phyloP scores from a whole-genome alignment of 2,329 filamentous ascomycete species.

The Cladophialophora immunda region DNA sequence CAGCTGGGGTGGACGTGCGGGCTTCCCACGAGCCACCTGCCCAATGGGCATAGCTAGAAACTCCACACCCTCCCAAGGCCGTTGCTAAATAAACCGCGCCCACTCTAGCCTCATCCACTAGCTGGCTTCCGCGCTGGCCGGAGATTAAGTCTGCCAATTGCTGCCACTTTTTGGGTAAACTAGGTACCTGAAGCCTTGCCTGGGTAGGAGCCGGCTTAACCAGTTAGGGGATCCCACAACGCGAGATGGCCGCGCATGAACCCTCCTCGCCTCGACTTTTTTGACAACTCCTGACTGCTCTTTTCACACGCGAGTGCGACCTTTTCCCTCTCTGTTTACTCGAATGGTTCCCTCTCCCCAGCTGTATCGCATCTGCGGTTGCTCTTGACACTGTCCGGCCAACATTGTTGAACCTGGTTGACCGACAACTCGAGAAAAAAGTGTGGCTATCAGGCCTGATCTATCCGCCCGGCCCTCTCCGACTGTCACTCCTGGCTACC shows the following conservation, averaged over 20 bases:
- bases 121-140: conserved; percentile 17
- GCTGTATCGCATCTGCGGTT: not conserved
- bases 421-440: not conserved
- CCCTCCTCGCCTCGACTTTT: conserved; percentile 18
- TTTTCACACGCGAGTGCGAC: conserved; percentile 7
- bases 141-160: conserved; percentile 27
- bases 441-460: not conserved
- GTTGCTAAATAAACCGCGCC: conserved; percentile 20
- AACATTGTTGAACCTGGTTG: not conserved
- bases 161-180: conserved; percentile 10
- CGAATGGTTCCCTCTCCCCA: not conserved
- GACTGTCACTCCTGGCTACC: conserved; percentile 7
- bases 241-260: conserved; percentile 24
- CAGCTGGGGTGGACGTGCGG: not conserved
- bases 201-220: conserved; percentile 5
- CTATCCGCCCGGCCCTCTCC: not conserved
- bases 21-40: conserved; percentile 4
- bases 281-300: conserved; percentile 22
- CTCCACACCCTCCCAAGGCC: conserved; percentile 1
- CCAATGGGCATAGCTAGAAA: not conserved
- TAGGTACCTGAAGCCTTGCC: conserved; percentile 8
- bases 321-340: conserved; percentile 8
- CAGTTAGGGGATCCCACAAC: conserved; percentile 17
- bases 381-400: not conserved
- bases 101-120: conserved; percentile 14